Conservation (phyloP, 2,329 filamentous ascomycete genomes). For the Phyllosticta ampelicida region DNA sequence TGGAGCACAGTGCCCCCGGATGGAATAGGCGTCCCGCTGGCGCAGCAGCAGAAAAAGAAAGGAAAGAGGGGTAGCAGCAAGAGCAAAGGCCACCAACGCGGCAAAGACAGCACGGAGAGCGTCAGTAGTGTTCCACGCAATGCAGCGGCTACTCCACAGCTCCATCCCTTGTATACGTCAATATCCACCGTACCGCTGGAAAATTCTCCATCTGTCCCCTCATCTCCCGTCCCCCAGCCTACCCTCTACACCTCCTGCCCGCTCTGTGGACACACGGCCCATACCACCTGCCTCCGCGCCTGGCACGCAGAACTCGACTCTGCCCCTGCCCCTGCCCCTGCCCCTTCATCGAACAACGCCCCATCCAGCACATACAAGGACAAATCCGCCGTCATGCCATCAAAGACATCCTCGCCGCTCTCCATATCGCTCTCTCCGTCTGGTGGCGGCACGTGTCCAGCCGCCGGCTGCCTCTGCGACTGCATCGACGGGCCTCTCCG, state of each 20-base stretch:
- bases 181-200: background rate
- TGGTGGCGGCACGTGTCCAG: slow-evolving; percentile 45
- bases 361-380: background rate
- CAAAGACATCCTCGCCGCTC: background rate
- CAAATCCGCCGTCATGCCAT: background rate
- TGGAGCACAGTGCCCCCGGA: slow-evolving; percentile 25
- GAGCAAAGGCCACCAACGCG: slow-evolving; percentile 4
- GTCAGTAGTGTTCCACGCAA: slow-evolving; percentile 5
- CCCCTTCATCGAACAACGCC: background rate
- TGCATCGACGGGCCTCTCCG: slow-evolving; percentile 41
- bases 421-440: slow-evolving; percentile 12
- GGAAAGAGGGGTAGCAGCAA: slow-evolving; percentile 5
- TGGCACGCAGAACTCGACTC: slow-evolving; percentile 40
- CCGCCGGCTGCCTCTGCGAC: slow-evolving; percentile 49
- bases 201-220: background rate
- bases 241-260: slow-evolving; percentile 47
- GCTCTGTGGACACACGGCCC: slow-evolving; percentile 50
- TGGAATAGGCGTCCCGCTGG: background rate
- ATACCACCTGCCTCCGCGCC: slow-evolving; percentile 44
- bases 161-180: background rate
- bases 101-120: slow-evolving; percentile 1
- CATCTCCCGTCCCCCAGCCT: slow-evolving; percentile 16
- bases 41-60: background rate
- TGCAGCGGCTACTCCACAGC: background rate
- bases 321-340: background rate